A percentile compares a stretch with the other conserved stretches of the same genome.
Evolutionary conservation across 1,284 basidiomycete species (phyloP).

Genomic region (Tylopilus sp.): DNA sequence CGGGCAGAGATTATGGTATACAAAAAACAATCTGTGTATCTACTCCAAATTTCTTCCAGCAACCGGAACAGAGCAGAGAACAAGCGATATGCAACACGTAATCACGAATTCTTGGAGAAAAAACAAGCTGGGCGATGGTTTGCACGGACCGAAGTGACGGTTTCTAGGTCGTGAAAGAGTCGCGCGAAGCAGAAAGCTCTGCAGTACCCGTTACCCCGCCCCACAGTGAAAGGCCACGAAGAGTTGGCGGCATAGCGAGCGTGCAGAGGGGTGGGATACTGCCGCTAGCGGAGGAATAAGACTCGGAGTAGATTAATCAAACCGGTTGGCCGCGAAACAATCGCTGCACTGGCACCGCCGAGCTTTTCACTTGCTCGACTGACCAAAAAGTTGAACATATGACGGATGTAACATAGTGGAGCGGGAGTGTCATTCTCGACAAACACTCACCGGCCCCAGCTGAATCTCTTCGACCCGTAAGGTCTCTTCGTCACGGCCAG

Average conservation of each 20-base stretch:
- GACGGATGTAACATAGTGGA: no score
- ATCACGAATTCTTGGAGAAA: background rate
- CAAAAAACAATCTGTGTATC: background rate
- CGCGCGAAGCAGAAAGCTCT: conserved; percentile 31
- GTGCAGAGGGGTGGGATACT: conserved; percentile 9
- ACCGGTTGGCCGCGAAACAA: no score
- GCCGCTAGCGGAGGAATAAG: conserved; percentile 2
- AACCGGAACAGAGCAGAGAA: background rate
- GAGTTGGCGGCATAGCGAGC: conserved; percentile 23
- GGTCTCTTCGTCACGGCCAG: no score
- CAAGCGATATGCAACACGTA: no score
- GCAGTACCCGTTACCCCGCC: conserved; percentile 22
- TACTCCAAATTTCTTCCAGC: background rate
- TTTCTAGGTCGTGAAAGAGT: conserved; percentile 48
- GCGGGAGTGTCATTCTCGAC: no score
- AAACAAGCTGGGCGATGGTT: background rate
- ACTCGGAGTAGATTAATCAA: no score
- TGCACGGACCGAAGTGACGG: conserved; percentile 32
- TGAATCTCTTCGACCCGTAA: no score
- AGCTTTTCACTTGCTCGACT: no score
- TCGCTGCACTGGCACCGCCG: no score
- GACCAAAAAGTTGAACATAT: no score
- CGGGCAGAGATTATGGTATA: no score
- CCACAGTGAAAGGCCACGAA: conserved; percentile 35
- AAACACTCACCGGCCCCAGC: no score